A percentile compares a stretch with the other conserved stretches of the same genome.
phyloP scores from a whole-genome alignment of 495 filamentous ascomycete genomes.

The Recurvomyces mirabilis region DNA sequence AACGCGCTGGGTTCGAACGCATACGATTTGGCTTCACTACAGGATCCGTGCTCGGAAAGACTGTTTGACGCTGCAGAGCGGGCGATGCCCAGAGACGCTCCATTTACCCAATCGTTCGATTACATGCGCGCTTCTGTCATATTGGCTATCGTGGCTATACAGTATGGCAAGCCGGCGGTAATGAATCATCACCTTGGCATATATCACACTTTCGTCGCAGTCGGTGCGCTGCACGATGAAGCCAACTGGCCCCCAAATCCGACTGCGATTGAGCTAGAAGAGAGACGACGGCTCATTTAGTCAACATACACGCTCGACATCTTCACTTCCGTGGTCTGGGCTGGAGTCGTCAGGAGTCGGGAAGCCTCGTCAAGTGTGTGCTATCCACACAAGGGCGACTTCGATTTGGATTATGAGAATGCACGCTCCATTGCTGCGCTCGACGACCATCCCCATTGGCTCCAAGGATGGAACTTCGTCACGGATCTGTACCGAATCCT shows the following conservation, averaged over 20 bases:
- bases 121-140: conserved; percentile 38
- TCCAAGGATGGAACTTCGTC: conserved; percentile 43
- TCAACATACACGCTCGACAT: conserved; percentile 44
- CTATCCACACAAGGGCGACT: conserved; percentile 38
- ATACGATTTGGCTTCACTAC: conserved; percentile 18
- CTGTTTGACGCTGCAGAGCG: conserved; percentile 38
- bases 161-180: conserved; percentile 35
- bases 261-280: conserved; percentile 35
- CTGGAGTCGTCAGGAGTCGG: conserved; percentile 34
- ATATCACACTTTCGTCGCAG: conserved; percentile 36
- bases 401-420: conserved; percentile 25
- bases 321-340: conserved; percentile 39
- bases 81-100: conserved; percentile 31
- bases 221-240: conserved; percentile 40
- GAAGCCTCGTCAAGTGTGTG: conserved; percentile 35
- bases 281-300: conserved; percentile 43
- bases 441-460: conserved; percentile 23
- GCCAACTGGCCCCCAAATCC: conserved; percentile 39
- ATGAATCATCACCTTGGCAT: conserved; percentile 40
- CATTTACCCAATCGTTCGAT: conserved; percentile 31
- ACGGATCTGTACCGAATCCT: conserved; percentile 41
- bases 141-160: conserved; percentile 38
- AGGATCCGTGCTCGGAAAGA: conserved; percentile 30
- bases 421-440: background rate
- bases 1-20: conserved; percentile 31